phyloP scores from a whole-genome alignment of 768 basidiomycete species.

The Daedaleopsis nitida region DNA sequence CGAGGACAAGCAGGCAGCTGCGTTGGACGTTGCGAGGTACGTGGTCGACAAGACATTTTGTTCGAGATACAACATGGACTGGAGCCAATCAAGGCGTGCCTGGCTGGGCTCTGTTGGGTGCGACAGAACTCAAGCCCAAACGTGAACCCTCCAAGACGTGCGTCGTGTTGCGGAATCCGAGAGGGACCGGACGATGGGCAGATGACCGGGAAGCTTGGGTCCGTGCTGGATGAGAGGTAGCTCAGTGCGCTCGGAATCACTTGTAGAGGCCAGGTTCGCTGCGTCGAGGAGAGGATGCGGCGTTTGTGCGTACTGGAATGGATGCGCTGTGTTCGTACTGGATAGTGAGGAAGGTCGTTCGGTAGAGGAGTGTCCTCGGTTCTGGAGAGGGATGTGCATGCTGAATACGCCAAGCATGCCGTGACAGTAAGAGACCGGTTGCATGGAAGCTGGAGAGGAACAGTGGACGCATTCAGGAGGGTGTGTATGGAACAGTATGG shows the following conservation, averaged over 20 bases:
- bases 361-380: no score
- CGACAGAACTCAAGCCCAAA: conserved; percentile 1
- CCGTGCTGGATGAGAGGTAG: neutral
- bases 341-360: no score
- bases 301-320: no score
- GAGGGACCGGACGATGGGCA: neutral
- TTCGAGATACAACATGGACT: neutral
- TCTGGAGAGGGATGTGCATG: no score
- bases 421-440: neutral
- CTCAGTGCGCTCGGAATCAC: neutral
- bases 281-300: no score
- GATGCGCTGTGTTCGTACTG: no score
- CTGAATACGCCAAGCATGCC: neutral
- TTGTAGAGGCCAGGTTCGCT: no score
- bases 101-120: neutral
- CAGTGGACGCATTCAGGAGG: neutral
- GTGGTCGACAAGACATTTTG: neutral
- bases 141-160: neutral
- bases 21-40: neutral
- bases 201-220: neutral
- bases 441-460: neutral
- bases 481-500: neutral
- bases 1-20: neutral
- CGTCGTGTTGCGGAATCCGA: neutral
- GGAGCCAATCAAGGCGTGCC: conserved; percentile 2